Conservation (phyloP, 768 basidiomycete species). For the Amyloporia xantha region DNA sequence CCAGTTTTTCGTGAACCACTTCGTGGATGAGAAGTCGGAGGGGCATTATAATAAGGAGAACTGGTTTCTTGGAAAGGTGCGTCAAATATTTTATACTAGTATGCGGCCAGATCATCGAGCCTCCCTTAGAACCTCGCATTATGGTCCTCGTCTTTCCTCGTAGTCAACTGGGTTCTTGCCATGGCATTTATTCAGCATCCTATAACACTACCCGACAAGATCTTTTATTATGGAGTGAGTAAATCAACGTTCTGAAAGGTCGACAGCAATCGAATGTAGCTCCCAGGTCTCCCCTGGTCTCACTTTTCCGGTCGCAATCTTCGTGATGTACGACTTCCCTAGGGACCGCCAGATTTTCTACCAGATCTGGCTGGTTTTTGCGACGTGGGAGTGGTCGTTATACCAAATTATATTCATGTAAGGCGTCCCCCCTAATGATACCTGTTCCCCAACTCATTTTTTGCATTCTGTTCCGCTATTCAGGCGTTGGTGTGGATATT, state of each 20-base stretch:
- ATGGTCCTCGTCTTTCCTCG: conserved; percentile 58
- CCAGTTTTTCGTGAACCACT: conserved; percentile 55
- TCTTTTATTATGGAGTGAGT: conserved; percentile 52
- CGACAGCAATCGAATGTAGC: neutral
- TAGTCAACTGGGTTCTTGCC: conserved; percentile 65
- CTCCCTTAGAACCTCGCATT: conserved; percentile 42
- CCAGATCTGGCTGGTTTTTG: conserved; percentile 50
- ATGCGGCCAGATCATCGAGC: neutral
- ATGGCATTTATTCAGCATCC: conserved; percentile 43
- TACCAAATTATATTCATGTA: conserved; percentile 51
- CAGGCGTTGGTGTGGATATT: conserved; percentile 39
- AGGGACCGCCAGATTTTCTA: conserved; percentile 51
- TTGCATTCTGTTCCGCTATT: neutral
- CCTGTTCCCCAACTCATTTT: neutral
- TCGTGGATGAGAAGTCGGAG: conserved; percentile 52
- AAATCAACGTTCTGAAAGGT: conserved; percentile 9
- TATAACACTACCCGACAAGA: conserved; percentile 43
- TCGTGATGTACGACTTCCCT: conserved; percentile 71
- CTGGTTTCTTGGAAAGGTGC: conserved; percentile 63
- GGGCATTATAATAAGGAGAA: conserved; percentile 51
- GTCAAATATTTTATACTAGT: neutral
- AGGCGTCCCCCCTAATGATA: conserved; percentile 9
- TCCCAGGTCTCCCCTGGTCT: conserved; percentile 48
- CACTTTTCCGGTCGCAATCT: conserved; percentile 53
- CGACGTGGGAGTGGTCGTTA: conserved; percentile 60